Conservation (phyloP, 306 rosid genomes). For the Morella rubra region DNA sequence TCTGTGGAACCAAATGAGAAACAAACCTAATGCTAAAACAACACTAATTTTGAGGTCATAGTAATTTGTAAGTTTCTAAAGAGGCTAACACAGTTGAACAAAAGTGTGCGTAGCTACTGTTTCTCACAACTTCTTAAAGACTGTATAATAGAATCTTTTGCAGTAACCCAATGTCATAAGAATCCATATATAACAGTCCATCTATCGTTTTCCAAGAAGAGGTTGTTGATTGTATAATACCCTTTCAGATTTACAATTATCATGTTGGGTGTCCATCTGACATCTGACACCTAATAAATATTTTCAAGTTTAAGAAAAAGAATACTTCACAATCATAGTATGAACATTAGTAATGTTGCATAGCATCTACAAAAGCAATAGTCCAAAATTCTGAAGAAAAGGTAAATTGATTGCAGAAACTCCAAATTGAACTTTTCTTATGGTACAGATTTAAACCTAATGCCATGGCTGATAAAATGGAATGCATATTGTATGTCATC, state of each 20-base stretch:
- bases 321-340: background rate
- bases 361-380: background rate
- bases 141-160: background rate
- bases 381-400: background rate
- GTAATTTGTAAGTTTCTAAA: background rate
- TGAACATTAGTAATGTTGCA: background rate
- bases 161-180: conserved; percentile 6
- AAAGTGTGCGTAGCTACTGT: too few relatives aligned
- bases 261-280: background rate
- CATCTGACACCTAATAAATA: background rate
- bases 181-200: background rate
- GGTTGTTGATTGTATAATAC: background rate
- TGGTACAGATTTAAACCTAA: background rate
- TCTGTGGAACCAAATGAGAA: background rate
- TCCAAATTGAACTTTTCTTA: background rate
- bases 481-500: background rate
- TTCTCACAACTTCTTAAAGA: background rate
- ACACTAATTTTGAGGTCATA: background rate
- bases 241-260: background rate
- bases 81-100: background rate
- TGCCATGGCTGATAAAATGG: background rate
- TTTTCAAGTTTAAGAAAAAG: background rate
- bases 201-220: background rate
- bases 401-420: background rate
- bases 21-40: background rate